Percentiles rank a stretch among this genome's conserved stretches.
phyloP scores from a whole-genome alignment of 1,139 yeast genomes.

The Yamadazyma conglobata region DNA sequence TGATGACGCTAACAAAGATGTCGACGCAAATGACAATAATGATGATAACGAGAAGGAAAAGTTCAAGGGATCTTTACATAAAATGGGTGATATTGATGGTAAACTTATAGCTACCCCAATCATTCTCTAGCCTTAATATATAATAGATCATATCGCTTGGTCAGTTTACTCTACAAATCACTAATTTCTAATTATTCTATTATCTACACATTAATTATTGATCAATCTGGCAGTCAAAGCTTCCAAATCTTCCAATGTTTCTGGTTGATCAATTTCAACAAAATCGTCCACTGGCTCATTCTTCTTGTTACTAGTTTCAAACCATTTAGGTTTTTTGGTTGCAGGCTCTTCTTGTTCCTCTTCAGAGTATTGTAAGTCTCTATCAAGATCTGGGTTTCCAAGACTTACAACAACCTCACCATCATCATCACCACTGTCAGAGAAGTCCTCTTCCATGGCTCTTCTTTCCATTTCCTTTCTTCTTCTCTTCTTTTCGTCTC shows the following conservation, averaged over 20 bases:
- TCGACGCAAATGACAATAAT: slow-evolving; percentile 4
- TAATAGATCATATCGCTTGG: too few relatives aligned
- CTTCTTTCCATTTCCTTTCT: slow-evolving; percentile 74
- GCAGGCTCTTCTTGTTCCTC: slow-evolving; percentile 35
- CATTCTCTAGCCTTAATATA: slow-evolving; percentile 1
- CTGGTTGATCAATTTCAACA: slow-evolving; percentile 81
- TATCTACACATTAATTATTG: slow-evolving; percentile 14
- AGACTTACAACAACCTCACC: slow-evolving; percentile 25
- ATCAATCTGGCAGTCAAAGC: slow-evolving; percentile 74
- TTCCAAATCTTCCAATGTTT: slow-evolving; percentile 89
- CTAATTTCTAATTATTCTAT: too few relatives aligned
- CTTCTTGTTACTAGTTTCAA: slow-evolving; percentile 28
- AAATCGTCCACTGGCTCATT: slow-evolving; percentile 31
- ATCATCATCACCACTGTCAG: slow-evolving; percentile 28
- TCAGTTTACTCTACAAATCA: not conserved
- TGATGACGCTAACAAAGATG: slow-evolving; percentile 32
- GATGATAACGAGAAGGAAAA: slow-evolving; percentile 28
- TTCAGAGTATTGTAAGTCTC: slow-evolving; percentile 42
- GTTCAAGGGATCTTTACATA: slow-evolving; percentile 39
- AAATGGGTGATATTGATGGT: slow-evolving; percentile 61
- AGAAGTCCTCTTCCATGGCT: slow-evolving; percentile 41
- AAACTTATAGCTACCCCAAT: slow-evolving; percentile 55
- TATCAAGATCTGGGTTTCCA: slow-evolving; percentile 39
- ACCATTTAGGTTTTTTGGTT: slow-evolving; percentile 62
- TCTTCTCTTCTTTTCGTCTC: slow-evolving; percentile 83